Evolutionary conservation across 192 early-diverging fungal genomes (phyloP).

Genomic region (Backusella tuberculispora): DNA sequence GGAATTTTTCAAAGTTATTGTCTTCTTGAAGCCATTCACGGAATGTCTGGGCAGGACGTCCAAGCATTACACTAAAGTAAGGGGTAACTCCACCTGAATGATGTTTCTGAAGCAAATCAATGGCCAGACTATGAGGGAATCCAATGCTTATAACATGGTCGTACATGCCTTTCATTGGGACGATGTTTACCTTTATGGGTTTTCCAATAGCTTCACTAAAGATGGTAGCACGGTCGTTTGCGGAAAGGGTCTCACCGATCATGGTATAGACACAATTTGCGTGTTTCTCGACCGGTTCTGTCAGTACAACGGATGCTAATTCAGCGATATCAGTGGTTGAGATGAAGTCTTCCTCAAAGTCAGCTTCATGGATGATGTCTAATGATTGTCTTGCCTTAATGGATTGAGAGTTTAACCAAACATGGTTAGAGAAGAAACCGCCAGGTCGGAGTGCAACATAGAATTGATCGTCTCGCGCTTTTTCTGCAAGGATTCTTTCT

Average conservation of each 20-base stretch:
- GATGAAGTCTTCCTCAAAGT: background rate
- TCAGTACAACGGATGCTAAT: background rate
- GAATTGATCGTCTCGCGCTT: background rate
- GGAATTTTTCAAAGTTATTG: too few relatives aligned
- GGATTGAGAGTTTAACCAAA: background rate
- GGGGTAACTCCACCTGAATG: background rate
- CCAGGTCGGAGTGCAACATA: background rate
- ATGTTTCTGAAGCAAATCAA: background rate
- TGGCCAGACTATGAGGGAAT: background rate
- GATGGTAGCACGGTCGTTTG: background rate
- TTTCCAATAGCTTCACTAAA: background rate
- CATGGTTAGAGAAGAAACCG: background rate
- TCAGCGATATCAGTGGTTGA: background rate
- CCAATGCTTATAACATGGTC: background rate
- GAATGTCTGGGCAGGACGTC: background rate
- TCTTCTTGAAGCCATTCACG: background rate
- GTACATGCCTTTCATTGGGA: background rate
- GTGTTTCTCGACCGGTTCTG: background rate
- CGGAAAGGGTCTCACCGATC: background rate
- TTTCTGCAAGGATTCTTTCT: conserved; percentile 6
- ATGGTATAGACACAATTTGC: background rate
- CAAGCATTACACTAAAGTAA: background rate
- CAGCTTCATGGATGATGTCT: background rate
- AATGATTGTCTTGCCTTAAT: background rate
- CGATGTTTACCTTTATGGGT: background rate